Evolutionary conservation across 2,329 filamentous ascomycete genomes (phyloP).

Genomic region (Coniosporium tulheliwenetii): DNA sequence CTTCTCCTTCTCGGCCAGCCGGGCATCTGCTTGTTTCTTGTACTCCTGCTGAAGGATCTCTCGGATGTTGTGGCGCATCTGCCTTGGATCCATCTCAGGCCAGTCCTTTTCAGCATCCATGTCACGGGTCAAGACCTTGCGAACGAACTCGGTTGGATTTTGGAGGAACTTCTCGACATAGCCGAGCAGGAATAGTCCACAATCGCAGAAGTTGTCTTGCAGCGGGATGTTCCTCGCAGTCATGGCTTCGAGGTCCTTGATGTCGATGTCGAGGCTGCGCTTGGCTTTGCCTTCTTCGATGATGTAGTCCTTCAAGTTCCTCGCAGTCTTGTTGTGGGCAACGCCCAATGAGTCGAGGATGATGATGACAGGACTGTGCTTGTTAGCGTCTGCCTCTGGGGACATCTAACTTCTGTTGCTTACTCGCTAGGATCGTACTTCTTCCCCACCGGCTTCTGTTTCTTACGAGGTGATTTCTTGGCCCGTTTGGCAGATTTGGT

Average conservation of each 20-base stretch:
- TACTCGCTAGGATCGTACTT: conserved; percentile 17
- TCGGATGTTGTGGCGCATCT: conserved; percentile 51
- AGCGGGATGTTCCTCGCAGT: conserved; percentile 61
- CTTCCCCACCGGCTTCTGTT: conserved; percentile 4
- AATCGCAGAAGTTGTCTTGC: conserved; percentile 78
- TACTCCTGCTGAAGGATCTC: conserved; percentile 49
- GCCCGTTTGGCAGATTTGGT: too few relatives aligned
- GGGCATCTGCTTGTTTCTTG: conserved; percentile 34
- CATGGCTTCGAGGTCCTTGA: conserved; percentile 39
- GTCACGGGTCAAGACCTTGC: conserved; percentile 48
- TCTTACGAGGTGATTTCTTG: not conserved
- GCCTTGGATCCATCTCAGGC: conserved; percentile 35
- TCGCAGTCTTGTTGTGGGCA: conserved; percentile 47
- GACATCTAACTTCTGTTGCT: conserved; percentile 3
- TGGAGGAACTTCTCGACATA: conserved; percentile 73
- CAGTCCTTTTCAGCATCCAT: conserved; percentile 41
- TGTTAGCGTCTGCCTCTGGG: conserved; percentile 6
- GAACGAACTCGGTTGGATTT: conserved; percentile 55
- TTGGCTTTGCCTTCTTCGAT: conserved; percentile 55
- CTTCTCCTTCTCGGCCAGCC: conserved; percentile 23
- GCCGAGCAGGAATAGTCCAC: conserved; percentile 70
- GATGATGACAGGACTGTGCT: conserved; percentile 52
- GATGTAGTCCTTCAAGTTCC: conserved; percentile 61
- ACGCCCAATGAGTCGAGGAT: conserved; percentile 74
- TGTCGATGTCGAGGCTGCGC: conserved; percentile 29